A percentile compares a stretch with the other conserved stretches of the same genome.
Evolutionary conservation across 108 stramenopile genomes (phyloP).

Genomic region (Bacterosira constricta): DNA sequence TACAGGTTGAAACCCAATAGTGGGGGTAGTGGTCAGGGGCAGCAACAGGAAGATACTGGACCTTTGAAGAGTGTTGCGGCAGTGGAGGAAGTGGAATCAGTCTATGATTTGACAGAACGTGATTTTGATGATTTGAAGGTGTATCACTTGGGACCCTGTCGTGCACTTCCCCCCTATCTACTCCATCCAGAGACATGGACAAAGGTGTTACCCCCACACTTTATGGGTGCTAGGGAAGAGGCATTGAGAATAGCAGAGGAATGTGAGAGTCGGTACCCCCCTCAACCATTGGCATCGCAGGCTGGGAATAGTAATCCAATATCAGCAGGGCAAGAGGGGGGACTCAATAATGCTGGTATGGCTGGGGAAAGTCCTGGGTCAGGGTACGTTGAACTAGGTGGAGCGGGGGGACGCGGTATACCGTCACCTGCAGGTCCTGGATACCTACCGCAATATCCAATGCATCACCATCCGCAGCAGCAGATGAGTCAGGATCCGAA

Average conservation of each 20-base stretch:
- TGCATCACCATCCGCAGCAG: conserved; percentile 23
- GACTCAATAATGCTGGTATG: conserved; percentile 8
- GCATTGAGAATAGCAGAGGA: conserved; percentile 73
- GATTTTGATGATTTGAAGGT: conserved; percentile 89
- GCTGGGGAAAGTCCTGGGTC: conserved; percentile 23
- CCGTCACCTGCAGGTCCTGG: conserved; percentile 14
- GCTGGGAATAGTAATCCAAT: not conserved
- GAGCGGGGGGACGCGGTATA: conserved; percentile 15
- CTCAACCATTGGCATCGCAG: conserved; percentile 3
- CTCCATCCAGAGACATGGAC: conserved; percentile 82
- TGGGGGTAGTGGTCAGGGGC: conserved; percentile 3
- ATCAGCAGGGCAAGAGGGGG: not conserved
- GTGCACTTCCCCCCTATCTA: conserved; percentile 81
- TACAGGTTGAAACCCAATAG: conserved; percentile 59
- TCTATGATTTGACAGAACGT: conserved; percentile 80
- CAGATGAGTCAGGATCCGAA: conserved; percentile 15
- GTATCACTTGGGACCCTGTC: conserved; percentile 87
- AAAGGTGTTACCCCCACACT: conserved; percentile 84
- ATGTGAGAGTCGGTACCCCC: conserved; percentile 41
- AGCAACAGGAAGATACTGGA: conserved; percentile 28
- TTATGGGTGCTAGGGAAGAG: conserved; percentile 66
- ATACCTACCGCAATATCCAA: conserved; percentile 13
- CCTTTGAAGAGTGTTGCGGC: conserved; percentile 66
- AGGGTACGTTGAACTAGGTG: conserved; percentile 46
- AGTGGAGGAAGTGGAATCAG: conserved; percentile 81